Percentiles rank a stretch among this genome's conserved stretches.
phyloP scores from a whole-genome alignment of 2,329 filamentous ascomycete species.

The Xylariaceae sp. region DNA sequence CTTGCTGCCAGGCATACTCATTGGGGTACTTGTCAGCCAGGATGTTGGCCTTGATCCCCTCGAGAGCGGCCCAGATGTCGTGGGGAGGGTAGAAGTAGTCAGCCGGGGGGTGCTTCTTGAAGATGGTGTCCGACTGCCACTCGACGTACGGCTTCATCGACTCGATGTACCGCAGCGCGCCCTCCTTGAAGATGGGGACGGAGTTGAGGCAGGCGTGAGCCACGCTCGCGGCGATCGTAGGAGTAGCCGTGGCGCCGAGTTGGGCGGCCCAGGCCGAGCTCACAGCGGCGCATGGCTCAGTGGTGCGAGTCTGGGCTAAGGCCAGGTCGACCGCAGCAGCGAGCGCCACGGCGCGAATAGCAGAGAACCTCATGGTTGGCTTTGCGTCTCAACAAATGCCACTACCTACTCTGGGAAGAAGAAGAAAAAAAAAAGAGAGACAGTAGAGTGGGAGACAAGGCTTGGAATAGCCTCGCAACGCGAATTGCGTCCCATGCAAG shows the following conservation, averaged over 20 bases:
- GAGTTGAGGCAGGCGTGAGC: constrained; percentile 38
- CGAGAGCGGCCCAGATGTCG: constrained; percentile 34
- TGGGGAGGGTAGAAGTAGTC: constrained; percentile 35
- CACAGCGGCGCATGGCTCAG: constrained; percentile 27
- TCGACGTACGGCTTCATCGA: constrained; percentile 37
- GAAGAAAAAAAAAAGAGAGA: background rate
- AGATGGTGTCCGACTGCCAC: constrained; percentile 36
- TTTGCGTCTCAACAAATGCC: constrained; percentile 1
- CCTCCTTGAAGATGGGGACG: constrained; percentile 36
- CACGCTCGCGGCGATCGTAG: constrained; percentile 33
- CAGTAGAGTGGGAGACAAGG: constrained; percentile 6
- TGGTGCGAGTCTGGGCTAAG: constrained; percentile 17
- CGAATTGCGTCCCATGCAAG: background rate
- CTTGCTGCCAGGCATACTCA: constrained; percentile 38
- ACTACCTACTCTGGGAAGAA: constrained; percentile 7
- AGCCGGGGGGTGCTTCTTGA: constrained; percentile 34
- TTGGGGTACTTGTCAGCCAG: constrained; percentile 31
- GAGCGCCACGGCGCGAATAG: constrained; percentile 12
- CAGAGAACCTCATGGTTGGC: constrained; percentile 15
- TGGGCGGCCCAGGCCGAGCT: constrained; percentile 29
- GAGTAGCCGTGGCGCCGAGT: constrained; percentile 26
- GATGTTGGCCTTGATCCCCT: constrained; percentile 29
- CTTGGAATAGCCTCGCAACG: constrained; percentile 1
- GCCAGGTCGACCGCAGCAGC: constrained; percentile 9
- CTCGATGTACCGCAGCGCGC: constrained; percentile 35